Evolutionary conservation across 228 moss, liverwort and hornwort genomes (phyloP).

Genomic region (Sphagnum fallax): DNA sequence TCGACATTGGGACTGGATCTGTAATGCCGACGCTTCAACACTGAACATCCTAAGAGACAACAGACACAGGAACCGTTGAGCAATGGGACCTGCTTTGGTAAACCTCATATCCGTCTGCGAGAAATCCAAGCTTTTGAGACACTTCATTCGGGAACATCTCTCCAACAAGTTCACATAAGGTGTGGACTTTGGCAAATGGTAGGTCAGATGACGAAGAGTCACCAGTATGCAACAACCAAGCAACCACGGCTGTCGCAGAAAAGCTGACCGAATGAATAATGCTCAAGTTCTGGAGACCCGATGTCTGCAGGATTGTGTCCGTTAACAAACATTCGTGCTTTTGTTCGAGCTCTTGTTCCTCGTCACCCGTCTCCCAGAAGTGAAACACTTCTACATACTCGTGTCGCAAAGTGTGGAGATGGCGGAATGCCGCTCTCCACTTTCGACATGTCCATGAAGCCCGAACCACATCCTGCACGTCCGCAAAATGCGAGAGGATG

Average conservation of each 20-base stretch:
- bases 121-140: too few relatives aligned
- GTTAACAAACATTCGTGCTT: constrained; percentile 63
- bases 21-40: too few relatives aligned
- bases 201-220: constrained; percentile 61
- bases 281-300: constrained; percentile 52
- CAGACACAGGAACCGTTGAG: too few relatives aligned
- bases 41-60: too few relatives aligned
- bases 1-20: too few relatives aligned
- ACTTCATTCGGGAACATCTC: constrained; percentile 50
- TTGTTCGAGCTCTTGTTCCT: neutral
- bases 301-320: constrained; percentile 66
- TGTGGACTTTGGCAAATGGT: constrained; percentile 49
- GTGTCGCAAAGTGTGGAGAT: constrained; percentile 46
- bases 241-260: constrained; percentile 66
- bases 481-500: constrained; percentile 71
- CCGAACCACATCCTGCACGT: constrained; percentile 64
- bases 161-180: constrained; percentile 59
- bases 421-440: constrained; percentile 71
- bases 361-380: too few relatives aligned
- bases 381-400: too few relatives aligned
- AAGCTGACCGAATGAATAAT: constrained; percentile 38
- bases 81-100: too few relatives aligned
- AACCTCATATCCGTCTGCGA: too few relatives aligned
- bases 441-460: constrained; percentile 72
- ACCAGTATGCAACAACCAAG: constrained; percentile 80